These are phyloP conservation scores for Madurella mycetomatis DNA, from an alignment of 2,329 filamentous ascomycete species.

Conservation along the genomic window DNA sequence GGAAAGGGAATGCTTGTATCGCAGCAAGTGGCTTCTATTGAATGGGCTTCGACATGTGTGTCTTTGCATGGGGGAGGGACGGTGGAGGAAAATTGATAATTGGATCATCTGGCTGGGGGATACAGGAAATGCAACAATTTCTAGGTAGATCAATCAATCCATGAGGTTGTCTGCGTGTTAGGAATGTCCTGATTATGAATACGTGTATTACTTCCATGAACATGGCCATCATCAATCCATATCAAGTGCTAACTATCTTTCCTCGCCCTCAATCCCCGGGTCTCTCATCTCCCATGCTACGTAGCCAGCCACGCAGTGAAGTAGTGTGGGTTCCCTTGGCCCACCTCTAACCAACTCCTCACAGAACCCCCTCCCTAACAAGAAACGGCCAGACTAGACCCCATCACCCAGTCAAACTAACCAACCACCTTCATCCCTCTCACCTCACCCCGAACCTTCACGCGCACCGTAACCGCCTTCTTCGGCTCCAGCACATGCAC, in stretches of 20 bases:
- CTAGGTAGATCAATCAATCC: neutral
- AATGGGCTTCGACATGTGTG: neutral
- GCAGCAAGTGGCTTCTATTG: no score
- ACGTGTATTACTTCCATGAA: no score
- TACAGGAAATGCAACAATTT: neutral
- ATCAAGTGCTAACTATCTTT: no score
- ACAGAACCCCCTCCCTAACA: no score
- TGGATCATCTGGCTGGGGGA: neutral
- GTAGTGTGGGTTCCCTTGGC: no score
- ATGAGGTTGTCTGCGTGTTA: neutral
- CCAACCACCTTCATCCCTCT: constrained; percentile 6
- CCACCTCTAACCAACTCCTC: no score
- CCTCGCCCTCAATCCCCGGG: no score
- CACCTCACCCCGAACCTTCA: constrained; percentile 14
- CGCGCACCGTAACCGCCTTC: constrained; percentile 17
- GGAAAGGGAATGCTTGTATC: neutral
- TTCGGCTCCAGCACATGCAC: constrained; percentile 27
- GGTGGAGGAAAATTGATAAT: neutral
- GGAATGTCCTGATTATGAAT: neutral
- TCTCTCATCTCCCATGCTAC: no score
- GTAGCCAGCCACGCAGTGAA: no score
- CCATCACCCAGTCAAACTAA: neutral
- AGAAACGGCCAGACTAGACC: no score
- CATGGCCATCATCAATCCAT: no score
- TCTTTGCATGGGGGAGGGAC: no score